A percentile compares a stretch with the other conserved stretches of the same genome.
phyloP scores from a whole-genome alignment of 2,329 filamentous ascomycete genomes.

The Aspergillus intermedius region DNA sequence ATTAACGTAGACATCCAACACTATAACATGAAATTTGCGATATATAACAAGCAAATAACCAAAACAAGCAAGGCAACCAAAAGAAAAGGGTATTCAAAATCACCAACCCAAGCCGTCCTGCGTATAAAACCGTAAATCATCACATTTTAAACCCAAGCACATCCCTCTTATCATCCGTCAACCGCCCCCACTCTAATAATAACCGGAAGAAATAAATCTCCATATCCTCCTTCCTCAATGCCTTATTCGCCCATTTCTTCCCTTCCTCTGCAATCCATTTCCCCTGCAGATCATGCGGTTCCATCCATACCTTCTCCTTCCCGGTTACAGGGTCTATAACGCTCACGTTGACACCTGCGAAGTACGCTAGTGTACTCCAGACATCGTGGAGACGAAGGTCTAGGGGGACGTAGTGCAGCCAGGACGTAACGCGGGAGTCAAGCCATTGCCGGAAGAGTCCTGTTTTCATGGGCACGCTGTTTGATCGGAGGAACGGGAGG shows the following conservation, averaged over 20 bases:
- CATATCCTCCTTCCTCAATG: conserved; percentile 65
- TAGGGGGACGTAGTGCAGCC: conserved; percentile 74
- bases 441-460: conserved; percentile 75
- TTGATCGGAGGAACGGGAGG: conserved; percentile 59
- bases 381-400: conserved; percentile 67
- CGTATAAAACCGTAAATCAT: neutral
- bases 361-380: conserved; percentile 69
- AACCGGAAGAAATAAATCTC: conserved; percentile 74
- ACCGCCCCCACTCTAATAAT: conserved; percentile 67
- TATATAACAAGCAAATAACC: neutral
- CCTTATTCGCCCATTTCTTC: conserved; percentile 57
- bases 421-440: conserved; percentile 64
- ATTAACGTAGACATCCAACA: neutral
- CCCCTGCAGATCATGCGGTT: conserved; percentile 48
- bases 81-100: neutral
- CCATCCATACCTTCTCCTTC: conserved; percentile 44
- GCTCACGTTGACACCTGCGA: conserved; percentile 48
- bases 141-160: conserved; percentile 35
- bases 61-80: neutral
- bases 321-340: conserved; percentile 25
- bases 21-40: neutral
- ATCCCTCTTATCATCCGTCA: conserved; percentile 57
- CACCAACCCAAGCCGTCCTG: neutral
- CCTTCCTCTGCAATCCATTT: conserved; percentile 62
- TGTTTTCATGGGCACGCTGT: conserved; percentile 61